Evolutionary conservation across 306 rosid species (phyloP).

Genomic region (Cicer bijugum): DNA sequence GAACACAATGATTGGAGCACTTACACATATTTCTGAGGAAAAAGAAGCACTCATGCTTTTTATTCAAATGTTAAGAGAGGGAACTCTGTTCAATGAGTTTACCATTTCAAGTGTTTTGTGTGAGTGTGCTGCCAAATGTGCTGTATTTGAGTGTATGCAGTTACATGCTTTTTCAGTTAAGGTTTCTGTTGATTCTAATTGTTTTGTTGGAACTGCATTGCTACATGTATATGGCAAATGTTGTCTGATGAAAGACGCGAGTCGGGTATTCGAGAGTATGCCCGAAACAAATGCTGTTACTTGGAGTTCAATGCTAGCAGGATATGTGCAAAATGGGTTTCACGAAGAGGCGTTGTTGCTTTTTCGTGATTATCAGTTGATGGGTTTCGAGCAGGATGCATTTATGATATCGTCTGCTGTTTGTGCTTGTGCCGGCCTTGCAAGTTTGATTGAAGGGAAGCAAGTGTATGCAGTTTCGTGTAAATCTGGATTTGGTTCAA

Average conservation of each 20-base stretch:
- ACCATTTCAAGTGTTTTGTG: slow-evolving; percentile 85
- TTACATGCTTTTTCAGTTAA: slow-evolving; percentile 75
- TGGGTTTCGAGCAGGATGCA: slow-evolving; percentile 58
- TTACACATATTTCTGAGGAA: slow-evolving; percentile 60
- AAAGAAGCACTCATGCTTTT: slow-evolving; percentile 67
- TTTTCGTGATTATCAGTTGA: slow-evolving; percentile 57
- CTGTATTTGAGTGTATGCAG: slow-evolving; percentile 67
- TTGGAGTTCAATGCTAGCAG: slow-evolving; percentile 89
- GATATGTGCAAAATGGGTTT: slow-evolving; percentile 71
- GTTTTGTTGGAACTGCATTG: slow-evolving; percentile 82
- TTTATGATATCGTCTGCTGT: slow-evolving; percentile 71
- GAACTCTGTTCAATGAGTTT: slow-evolving; percentile 67
- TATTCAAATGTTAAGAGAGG: slow-evolving; percentile 71
- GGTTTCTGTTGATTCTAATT: slow-evolving; percentile 68
- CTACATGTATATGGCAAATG: slow-evolving; percentile 80
- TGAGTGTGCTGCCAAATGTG: slow-evolving; percentile 67
- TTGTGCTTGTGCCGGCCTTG: slow-evolving; percentile 81
- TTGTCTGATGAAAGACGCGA: slow-evolving; percentile 66
- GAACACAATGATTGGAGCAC: slow-evolving; percentile 83
- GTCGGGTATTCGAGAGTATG: slow-evolving; percentile 65
- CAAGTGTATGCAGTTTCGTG: slow-evolving; percentile 70
- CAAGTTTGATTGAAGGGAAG: slow-evolving; percentile 74
- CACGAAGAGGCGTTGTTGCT: slow-evolving; percentile 76
- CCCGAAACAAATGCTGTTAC: slow-evolving; percentile 72
- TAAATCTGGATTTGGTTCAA: slow-evolving; percentile 67